Base-by-base conservation (phyloP, 768 basidiomycete genomes). In the Nidula microcarpa region DNA sequence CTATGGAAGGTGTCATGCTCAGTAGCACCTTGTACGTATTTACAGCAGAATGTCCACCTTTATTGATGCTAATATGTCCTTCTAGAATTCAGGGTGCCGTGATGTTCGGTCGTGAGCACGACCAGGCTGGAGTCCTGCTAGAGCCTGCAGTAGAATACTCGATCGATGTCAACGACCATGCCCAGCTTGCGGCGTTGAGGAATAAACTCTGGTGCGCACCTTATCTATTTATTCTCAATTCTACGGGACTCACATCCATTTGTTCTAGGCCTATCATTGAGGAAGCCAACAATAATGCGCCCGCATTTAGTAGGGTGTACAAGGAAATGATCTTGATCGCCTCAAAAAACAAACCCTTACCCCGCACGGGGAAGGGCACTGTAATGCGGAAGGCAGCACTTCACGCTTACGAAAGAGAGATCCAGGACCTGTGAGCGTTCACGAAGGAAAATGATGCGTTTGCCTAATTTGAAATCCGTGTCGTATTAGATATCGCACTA, bases 251-350 rank as follows among this genome's bases (percentile, higher is more conserved):
- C 57, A 43, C n/a, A 8, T 36, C 18, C 7, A 14, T 37, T 7
- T 54, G 23, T 10, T 30, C 5, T 51, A 77, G 72, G 71, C 65
- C 62, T 1, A 55, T 62, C 9, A 68, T 78, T 1, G 76, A 75
- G 17, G 68, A 75, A 33, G 77, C 75, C 2, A 79, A 79, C 57
- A 60, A 55, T 16, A 58, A 59, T 1, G 69, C 71, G 0, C 77
- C 78, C 0, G 53, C 67, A 0, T 77, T 72, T 46, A 76, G 74
- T 51, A 65, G 72, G n/a, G 68, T 79, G 10, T 78, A 75, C 63
- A 77, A 76, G 56, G 76, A 82, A 57, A 77, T 82, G 77, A 76
- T 83, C 36, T 43, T 81, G 32, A 60, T 80, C 13, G 67, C 78
- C 18, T 45, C 35, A 64, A 1, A 76, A 1, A 66, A 63, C 0